Percentiles rank a stretch among this genome's conserved stretches.
phyloP scores from a whole-genome alignment of 2,329 filamentous ascomycete genomes.

The Monosporascus sp. region DNA sequence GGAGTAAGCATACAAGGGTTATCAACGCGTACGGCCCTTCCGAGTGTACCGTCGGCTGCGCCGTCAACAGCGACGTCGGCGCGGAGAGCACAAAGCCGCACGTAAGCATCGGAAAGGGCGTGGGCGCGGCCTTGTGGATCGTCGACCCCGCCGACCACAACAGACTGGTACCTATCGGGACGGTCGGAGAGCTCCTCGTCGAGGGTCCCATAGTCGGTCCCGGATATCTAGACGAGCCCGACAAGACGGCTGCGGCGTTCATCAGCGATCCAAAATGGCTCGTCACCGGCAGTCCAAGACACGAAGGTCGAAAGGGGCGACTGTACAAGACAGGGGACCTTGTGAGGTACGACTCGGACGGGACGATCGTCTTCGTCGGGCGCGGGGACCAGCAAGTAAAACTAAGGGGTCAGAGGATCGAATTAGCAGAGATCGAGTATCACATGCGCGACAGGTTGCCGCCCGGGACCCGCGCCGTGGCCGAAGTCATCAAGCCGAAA shows the following conservation, averaged over 20 bases:
- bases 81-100: slow-evolving; percentile 25
- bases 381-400: slow-evolving; percentile 66
- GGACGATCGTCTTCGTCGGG: slow-evolving; percentile 52
- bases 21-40: slow-evolving; percentile 50
- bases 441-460: slow-evolving; percentile 42
- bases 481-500: slow-evolving; percentile 44
- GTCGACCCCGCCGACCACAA: slow-evolving; percentile 43
- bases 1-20: slow-evolving; percentile 41
- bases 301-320: slow-evolving; percentile 34
- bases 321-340: slow-evolving; percentile 59
- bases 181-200: slow-evolving; percentile 48
- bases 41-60: slow-evolving; percentile 49
- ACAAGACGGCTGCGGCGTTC: slow-evolving; percentile 54
- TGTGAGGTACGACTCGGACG: slow-evolving; percentile 47
- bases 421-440: slow-evolving; percentile 50
- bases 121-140: slow-evolving; percentile 45
- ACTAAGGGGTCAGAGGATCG: slow-evolving; percentile 60
- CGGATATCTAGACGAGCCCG: slow-evolving; percentile 54
- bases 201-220: slow-evolving; percentile 57
- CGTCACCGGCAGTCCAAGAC: slow-evolving; percentile 29
- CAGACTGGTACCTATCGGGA: slow-evolving; percentile 41
- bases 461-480: slow-evolving; percentile 34
- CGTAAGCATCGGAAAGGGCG: slow-evolving; percentile 43
- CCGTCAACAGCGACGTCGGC: slow-evolving; percentile 39
- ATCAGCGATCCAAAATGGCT: slow-evolving; percentile 52